Evolutionary conservation across 1,284 basidiomycete species (phyloP).

Genomic region (Schizophyllum commune): DNA sequence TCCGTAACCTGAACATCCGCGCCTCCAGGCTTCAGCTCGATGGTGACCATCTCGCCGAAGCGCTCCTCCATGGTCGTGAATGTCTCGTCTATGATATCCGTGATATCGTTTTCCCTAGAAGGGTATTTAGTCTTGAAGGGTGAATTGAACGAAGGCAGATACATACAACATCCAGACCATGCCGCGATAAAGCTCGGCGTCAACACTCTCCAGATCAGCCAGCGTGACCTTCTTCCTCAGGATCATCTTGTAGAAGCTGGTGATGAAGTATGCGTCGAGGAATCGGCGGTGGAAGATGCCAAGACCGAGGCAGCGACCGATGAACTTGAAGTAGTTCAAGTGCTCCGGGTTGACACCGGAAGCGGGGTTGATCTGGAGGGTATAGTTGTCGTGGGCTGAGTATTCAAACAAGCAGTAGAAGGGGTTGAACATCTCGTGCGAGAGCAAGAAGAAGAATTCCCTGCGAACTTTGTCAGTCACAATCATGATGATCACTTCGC

Average conservation of each 20-base stretch:
- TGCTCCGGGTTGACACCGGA: conserved; percentile 95
- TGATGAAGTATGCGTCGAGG: conserved; percentile 94
- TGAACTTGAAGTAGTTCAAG: conserved; percentile 97
- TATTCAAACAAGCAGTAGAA: conserved; percentile 98
- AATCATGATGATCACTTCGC: background rate
- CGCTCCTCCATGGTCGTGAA: conserved; percentile 90
- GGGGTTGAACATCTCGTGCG: conserved; percentile 93
- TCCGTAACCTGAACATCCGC: conserved; percentile 79
- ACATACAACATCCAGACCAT: conserved; percentile 89
- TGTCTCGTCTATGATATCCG: conserved; percentile 84
- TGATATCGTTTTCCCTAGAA: conserved; percentile 78
- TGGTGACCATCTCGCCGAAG: conserved; percentile 89
- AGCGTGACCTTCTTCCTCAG: conserved; percentile 85
- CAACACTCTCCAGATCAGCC: conserved; percentile 81
- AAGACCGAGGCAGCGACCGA: conserved; percentile 84
- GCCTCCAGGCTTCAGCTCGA: conserved; percentile 82
- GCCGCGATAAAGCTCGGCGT: conserved; percentile 81
- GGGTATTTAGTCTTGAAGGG: conserved; percentile 10
- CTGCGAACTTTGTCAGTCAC: conserved; percentile 22
- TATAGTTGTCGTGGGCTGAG: conserved; percentile 95
- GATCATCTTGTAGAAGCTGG: conserved; percentile 98
- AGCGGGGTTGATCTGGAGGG: conserved; percentile 91
- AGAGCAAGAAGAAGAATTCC: conserved; percentile 85
- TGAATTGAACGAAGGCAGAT: background rate
- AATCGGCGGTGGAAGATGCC: conserved; percentile 96